These are phyloP conservation scores for Mycena metata DNA, from an alignment of 768 basidiomycete genomes.

Conservation along the genomic window DNA sequence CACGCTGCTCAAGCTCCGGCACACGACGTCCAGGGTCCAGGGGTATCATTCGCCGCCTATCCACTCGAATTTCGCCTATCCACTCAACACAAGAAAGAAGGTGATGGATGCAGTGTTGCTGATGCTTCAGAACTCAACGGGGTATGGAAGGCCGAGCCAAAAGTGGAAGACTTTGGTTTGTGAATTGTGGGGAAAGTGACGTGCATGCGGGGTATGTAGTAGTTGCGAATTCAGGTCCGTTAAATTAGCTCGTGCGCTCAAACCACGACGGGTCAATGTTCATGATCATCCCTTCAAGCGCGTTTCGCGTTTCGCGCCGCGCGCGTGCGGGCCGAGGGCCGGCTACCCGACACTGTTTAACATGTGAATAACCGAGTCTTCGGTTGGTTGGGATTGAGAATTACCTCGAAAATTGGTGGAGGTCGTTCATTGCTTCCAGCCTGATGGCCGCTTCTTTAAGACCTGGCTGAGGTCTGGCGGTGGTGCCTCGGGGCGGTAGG, in stretches of 20 bases:
- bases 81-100: too few relatives aligned
- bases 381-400: background rate
- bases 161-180: background rate
- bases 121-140: too few relatives aligned
- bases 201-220: constrained; percentile 11
- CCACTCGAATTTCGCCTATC: too few relatives aligned
- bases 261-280: background rate
- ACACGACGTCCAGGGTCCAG: background rate
- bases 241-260: background rate
- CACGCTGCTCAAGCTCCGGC: background rate
- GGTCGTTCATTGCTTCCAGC: constrained; percentile 21
- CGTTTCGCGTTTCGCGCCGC: too few relatives aligned
- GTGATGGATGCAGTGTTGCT: too few relatives aligned
- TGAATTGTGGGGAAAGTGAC: constrained; percentile 4
- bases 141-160: too few relatives aligned
- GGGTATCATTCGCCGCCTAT: background rate
- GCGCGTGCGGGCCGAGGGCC: background rate
- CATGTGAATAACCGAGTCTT: constrained; percentile 24
- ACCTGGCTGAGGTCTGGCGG: constrained; percentile 34
- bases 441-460: constrained; percentile 31
- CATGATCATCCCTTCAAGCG: too few relatives aligned
- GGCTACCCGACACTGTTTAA: constrained; percentile 2
- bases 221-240: background rate
- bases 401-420: constrained; percentile 6
- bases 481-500: constrained; percentile 31